Base-by-base conservation (phyloP, 805 yeast species). In the Teunomyces stri region DNA sequence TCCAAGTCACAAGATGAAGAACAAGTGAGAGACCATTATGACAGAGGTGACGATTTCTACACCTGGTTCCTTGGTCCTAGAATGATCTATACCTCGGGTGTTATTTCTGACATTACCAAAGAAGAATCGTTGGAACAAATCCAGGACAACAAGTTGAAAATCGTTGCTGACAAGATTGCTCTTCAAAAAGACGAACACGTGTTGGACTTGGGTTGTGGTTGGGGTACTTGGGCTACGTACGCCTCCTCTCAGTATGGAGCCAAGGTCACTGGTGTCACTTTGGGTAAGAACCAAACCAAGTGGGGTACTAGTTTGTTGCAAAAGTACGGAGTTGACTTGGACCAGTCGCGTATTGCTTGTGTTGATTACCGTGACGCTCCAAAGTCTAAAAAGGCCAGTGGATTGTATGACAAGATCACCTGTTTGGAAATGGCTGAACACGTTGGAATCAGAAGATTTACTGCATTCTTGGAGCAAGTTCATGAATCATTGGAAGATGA, bases 381-480 rank as follows among this genome's bases (percentile, higher is more conserved):
- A 44, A 85, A 89, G 46, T 76, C 78, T 34, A 51, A 58, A 21
- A 72, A 70, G 57, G 54, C 61, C 27, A 66, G 56, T 51, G 77
- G 73, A 45, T 71, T 70, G 62, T 89, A 90, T 72, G 82, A 89
- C 74, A 88, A 89, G 68, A 89, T 89, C 63, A 85, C 96, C 33
- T 87, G 95, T 71, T 75, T 89, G 64, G 96, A 89, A 76, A 89
- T 89, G 97, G 89, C 96, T 29, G 97, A 89, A 77, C 97, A 89
- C 66, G 97, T 89, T 62, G 97, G 97, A 64, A 86, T 89, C 58
- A 81, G 96, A 68, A 84, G 90, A 63, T 87, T 89, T 55, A 72
- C 81, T 43, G 59, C 85, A 16, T 89, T 89, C 75, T 74, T 89
- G 65, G 71, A 74, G 50, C 96, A 90, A 72, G 91, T 88, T 48